Evolutionary conservation across 306 rosid species (phyloP).

Genomic region (Phaseolus lunatus): DNA sequence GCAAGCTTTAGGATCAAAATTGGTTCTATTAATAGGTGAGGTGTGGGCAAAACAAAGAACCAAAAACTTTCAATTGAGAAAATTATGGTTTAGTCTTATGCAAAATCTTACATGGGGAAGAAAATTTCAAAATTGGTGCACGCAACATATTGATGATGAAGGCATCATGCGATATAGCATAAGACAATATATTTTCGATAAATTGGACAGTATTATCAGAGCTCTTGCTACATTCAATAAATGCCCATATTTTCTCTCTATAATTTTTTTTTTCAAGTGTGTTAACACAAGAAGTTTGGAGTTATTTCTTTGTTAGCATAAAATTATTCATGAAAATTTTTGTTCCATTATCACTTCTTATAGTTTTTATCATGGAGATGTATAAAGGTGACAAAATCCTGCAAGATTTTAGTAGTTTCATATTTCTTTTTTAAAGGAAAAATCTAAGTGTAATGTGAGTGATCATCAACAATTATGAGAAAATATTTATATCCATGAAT

Average conservation of each 20-base stretch:
- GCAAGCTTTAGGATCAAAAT: not conserved
- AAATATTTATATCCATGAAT: too few relatives aligned
- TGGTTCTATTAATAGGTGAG: too few relatives aligned
- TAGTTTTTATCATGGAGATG: too few relatives aligned
- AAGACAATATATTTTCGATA: not conserved
- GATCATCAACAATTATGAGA: too few relatives aligned
- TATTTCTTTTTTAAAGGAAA: too few relatives aligned
- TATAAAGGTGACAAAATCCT: too few relatives aligned
- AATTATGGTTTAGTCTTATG: not conserved
- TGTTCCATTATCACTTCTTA: not conserved
- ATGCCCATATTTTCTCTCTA: not conserved
- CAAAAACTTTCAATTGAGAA: not conserved
- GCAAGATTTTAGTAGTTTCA: too few relatives aligned
- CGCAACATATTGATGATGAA: too few relatives aligned
- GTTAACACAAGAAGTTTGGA: not conserved
- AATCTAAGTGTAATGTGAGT: too few relatives aligned
- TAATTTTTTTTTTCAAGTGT: too few relatives aligned
- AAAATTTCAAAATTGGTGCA: not conserved
- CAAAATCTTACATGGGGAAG: not conserved
- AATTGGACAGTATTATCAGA: not conserved
- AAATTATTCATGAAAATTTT: too few relatives aligned
- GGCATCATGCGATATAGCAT: not conserved
- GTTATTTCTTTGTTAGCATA: not conserved
- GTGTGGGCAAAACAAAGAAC: not conserved
- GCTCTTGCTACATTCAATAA: not conserved